Percentiles rank a stretch among this genome's conserved stretches.
Conservation (phyloP, 345 rosid genomes). For the Camelina neglecta region DNA sequence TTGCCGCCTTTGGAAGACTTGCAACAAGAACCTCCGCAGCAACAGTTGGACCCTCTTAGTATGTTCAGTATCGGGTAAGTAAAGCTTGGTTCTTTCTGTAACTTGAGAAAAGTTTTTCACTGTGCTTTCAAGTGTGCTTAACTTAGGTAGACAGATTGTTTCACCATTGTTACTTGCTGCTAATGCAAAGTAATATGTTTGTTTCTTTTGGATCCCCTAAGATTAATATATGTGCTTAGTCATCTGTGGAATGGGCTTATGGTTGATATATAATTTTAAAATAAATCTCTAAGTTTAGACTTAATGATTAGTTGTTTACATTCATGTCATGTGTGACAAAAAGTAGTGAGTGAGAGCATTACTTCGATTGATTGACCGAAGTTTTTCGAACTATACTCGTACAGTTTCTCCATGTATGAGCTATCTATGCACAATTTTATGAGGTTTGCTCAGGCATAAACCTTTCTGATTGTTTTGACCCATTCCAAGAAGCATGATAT, state of each 20-base stretch:
- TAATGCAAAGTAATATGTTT: neutral
- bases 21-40: constrained; percentile 47
- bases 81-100: neutral
- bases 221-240: neutral
- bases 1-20: constrained; percentile 55
- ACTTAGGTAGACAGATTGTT: neutral
- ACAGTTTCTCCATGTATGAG: neutral
- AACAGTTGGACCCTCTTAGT: constrained; percentile 80
- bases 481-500: neutral
- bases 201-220: neutral
- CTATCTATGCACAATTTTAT: neutral
- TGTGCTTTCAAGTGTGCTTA: neutral
- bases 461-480: neutral
- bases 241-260: neutral
- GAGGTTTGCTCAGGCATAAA: neutral
- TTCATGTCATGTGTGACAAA: constrained; percentile 2
- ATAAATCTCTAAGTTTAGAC: neutral
- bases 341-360: neutral
- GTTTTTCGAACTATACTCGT: neutral
- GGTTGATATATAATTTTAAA: neutral
- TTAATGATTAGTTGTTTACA: neutral
- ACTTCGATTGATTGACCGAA: neutral
- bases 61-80: constrained; percentile 79
- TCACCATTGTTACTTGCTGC: neutral
- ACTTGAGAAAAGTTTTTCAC: neutral